Evolutionary conservation across 768 basidiomycete species (phyloP), one percentile per base, ranked within the genome.

Genomic region (Nidularia sp.): DNA sequence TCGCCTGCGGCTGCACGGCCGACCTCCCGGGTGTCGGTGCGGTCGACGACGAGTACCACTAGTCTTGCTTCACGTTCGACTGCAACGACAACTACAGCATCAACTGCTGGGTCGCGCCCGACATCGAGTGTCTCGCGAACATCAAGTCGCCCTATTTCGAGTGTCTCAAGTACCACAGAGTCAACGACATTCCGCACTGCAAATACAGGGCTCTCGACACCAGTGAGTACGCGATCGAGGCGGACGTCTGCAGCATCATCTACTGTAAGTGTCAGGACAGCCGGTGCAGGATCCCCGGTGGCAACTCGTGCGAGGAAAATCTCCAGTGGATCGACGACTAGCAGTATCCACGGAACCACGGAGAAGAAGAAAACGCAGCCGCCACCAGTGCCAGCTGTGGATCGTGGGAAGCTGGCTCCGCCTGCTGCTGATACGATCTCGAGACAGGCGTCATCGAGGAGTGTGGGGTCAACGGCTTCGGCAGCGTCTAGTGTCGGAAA

Each of bases 131-230:
- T 29, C 25, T 41, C 45, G 45, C 10, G 10, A 46, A 46, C 22
- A 46, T 31, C 45, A 46, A 46, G 15, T 46, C 45, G 45, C 10
- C 45, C 45, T 6, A 46, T 31, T 0, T 62, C 63, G 5, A 57
- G 53, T 51, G 49, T 62, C 10, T 63, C 62, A 22, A 60, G 46
- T 39, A 42, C 48, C 6, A 51, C 44, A 45, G 44, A 45, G 39
- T n/a, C 44, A 45, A 45, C 34, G 39, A 70, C 75, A 2, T 83
- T 78, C 62, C 73, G 72, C 53, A 78, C 77, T 2, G 75, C 78
- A 5, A 69, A 66, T 47, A 73, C 69, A 6, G 69, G 56, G 32
- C 49, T 60, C 3, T 59, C 58, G 63, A 58, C 60, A 29, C 55
- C 59, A 29, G 54, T 52, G 8, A 34, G 32, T 25, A 46, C 57